Evolutionary conservation across 2,329 filamentous ascomycete genomes (phyloP).

Genomic region (Cladosporium sp.): DNA sequence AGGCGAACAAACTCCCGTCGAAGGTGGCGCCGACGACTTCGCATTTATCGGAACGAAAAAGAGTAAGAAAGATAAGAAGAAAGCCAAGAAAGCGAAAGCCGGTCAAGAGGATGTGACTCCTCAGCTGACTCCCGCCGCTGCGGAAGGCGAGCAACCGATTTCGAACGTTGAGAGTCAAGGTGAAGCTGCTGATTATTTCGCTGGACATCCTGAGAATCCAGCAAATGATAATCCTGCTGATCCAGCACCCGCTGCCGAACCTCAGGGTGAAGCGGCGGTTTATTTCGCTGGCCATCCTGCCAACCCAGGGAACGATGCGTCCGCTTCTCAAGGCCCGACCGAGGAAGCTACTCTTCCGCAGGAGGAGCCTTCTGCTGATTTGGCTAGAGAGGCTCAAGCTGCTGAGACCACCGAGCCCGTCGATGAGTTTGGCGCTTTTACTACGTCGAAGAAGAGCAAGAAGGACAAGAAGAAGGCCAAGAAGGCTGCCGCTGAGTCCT

Average conservation of each 20-base stretch:
- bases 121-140: not conserved
- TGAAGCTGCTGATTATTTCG: not conserved
- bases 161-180: not conserved
- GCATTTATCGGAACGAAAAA: slow-evolving; percentile 18
- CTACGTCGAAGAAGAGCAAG: slow-evolving; percentile 30
- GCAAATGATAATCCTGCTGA: not conserved
- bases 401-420: not conserved
- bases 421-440: slow-evolving; percentile 14
- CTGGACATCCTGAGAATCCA: not conserved
- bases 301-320: not conserved
- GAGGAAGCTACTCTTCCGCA: not conserved
- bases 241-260: not conserved
- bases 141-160: not conserved
- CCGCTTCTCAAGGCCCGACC: not conserved
- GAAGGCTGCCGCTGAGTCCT: slow-evolving; percentile 7
- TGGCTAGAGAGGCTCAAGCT: not conserved
- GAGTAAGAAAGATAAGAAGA: slow-evolving; percentile 34
- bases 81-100: slow-evolving; percentile 23
- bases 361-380: not conserved
- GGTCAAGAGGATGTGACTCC: not conserved
- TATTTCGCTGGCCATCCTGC: slow-evolving; percentile 2
- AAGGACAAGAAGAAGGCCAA: slow-evolving; percentile 41
- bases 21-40: slow-evolving; percentile 11
- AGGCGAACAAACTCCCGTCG: not conserved
- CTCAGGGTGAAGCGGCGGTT: not conserved